Evolutionary conservation across 164 flowering plant species (phyloP), one percentile per base, ranked within the genome.

Genomic region (Malania oleifera): DNA sequence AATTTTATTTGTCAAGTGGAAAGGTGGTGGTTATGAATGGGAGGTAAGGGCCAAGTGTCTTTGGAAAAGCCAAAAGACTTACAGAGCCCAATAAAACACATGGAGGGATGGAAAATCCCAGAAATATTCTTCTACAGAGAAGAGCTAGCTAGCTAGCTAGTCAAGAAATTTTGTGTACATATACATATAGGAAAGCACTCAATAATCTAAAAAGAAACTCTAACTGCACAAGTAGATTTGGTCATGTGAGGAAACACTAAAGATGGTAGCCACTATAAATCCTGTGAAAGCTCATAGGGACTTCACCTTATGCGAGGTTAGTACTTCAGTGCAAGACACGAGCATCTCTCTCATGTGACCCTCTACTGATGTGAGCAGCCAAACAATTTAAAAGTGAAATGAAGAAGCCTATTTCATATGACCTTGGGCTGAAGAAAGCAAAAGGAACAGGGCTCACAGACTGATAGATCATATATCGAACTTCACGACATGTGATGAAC

Each of bases 61-160:
- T 68, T 63, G 70, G 67, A 71, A 58, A 54, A 63, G 45, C 8
- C 49, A 64, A 76, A 72, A 65, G 68, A 18, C 24, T 17, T 15
- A 43, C 52, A 56, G 23, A 27, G 34, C 25, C 53, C 44, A 59
- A 52, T 40, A 57, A 52, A 22, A 18, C 28, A 7, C 13, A 17
- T 29, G 53, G 47, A 27, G 60, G 55, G n/a, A n/a, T n/a, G n/a
- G n/a, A n/a, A n/a, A n/a, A n/a, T n/a, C n/a, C n/a, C n/a, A n/a
- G n/a, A n/a, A n/a, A n/a, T n/a, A n/a, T n/a, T n/a, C n/a, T n/a
- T n/a, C n/a, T n/a, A n/a, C n/a, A 52, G 43, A 63, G 60, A 47
- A 57, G 48, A 37, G 52, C 25, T 13, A 37, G 39, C 6, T 4
- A 31, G 35, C 9, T 31, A 31, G 48, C 19, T 46, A 45, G 41